Percentiles rank a stretch among this genome's conserved stretches.
phyloP scores from a whole-genome alignment of 2,329 filamentous ascomycete species.

The Colletotrichum sp. region DNA sequence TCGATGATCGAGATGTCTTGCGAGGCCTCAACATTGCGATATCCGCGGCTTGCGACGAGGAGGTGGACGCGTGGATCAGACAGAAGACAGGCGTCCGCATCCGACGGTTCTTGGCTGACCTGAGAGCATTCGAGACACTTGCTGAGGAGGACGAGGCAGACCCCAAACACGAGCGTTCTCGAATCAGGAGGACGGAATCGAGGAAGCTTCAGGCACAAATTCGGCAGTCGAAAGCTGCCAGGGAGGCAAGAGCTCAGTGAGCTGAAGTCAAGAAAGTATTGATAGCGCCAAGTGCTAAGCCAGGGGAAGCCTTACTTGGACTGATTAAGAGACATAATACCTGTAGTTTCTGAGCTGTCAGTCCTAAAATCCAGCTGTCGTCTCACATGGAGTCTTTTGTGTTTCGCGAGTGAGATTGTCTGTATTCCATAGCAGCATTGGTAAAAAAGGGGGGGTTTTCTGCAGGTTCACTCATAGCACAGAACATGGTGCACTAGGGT shows the following conservation, averaged over 20 bases:
- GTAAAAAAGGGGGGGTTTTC: background rate
- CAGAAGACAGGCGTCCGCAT: slow-evolving; percentile 57
- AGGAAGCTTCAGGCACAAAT: slow-evolving; percentile 39
- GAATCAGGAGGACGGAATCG: slow-evolving; percentile 34
- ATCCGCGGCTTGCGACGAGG: slow-evolving; percentile 60
- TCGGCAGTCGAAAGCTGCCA: slow-evolving; percentile 29
- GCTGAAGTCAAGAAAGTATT: background rate
- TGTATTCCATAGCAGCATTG: background rate
- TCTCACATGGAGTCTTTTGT: background rate
- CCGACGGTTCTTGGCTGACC: slow-evolving; percentile 58
- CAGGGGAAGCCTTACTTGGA: background rate
- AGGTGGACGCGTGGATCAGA: slow-evolving; percentile 57
- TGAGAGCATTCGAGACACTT: slow-evolving; percentile 55
- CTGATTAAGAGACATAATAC: background rate
- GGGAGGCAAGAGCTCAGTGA: background rate
- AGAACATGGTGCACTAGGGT: background rate
- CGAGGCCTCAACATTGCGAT: slow-evolving; percentile 60
- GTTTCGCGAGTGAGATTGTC: background rate
- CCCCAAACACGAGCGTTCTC: slow-evolving; percentile 28
- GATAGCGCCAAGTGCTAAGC: background rate
- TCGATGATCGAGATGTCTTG: slow-evolving; percentile 57
- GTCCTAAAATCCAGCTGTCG: background rate
- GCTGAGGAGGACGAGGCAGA: slow-evolving; percentile 33
- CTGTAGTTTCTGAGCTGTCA: background rate
- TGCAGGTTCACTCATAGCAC: background rate